Conservation (phyloP, 179 eudicot species). For the Pouteria campechiana region DNA sequence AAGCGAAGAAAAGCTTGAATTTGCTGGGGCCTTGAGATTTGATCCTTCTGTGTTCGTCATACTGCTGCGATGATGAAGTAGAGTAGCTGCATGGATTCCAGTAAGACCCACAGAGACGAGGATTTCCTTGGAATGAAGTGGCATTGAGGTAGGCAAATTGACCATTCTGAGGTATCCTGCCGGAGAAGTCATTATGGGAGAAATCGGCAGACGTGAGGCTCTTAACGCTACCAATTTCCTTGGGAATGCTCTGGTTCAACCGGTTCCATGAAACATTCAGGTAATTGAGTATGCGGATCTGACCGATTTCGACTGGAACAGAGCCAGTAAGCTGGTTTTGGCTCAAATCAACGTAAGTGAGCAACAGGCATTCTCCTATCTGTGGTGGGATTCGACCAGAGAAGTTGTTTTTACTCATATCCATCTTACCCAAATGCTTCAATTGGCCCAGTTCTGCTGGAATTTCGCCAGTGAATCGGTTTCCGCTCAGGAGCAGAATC, state of each 20-base stretch:
- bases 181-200: constrained; percentile 46
- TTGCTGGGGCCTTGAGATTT: constrained; percentile 16
- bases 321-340: constrained; percentile 42
- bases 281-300: constrained; percentile 28
- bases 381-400: constrained; percentile 31
- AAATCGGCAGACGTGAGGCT: constrained; percentile 55
- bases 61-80: constrained; percentile 5
- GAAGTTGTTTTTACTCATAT: constrained; percentile 35
- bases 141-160: constrained; percentile 32
- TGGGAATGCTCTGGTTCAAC: constrained; percentile 36
- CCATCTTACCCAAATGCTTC: constrained; percentile 22
- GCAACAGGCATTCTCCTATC: constrained; percentile 13
- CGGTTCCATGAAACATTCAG: constrained; percentile 49
- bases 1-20: constrained; percentile 31
- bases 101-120: constrained; percentile 28
- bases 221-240: constrained; percentile 40
- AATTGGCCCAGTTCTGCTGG: constrained; percentile 26
- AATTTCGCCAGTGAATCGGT: constrained; percentile 29
- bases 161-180: constrained; percentile 35
- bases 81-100: constrained; percentile 23
- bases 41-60: too few species aligned
- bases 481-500: constrained; percentile 22
- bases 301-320: constrained; percentile 27
- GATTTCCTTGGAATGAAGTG: constrained; percentile 35
- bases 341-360: constrained; percentile 36